Base-by-base conservation (phyloP, 441 rosid genomes). In the Pelargonium citronellum region DNA sequence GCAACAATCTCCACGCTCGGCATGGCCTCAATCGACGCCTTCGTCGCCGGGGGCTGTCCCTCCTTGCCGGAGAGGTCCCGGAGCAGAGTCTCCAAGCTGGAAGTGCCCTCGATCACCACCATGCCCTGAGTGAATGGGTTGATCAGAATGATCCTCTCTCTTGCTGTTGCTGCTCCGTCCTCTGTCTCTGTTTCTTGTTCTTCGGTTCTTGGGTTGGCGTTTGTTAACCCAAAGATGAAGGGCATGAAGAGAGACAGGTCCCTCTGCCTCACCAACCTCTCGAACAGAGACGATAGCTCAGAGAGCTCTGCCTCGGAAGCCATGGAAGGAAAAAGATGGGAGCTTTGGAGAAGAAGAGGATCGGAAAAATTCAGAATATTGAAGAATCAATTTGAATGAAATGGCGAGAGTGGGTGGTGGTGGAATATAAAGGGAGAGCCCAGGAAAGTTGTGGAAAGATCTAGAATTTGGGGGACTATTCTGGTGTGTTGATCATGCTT, bases 361-460 rank as follows among this genome's bases (percentile, higher is more conserved):
- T 22, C 1, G 17, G 10, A 7, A 44, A 44, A 4, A 13, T 13
- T 44, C 10, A 22, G 24, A 22, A 22, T 22, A 22, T 22, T 6
- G 61, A 1, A 55, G 61, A 17, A 8, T 16, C n/a, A 55, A 15
- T 55, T 22, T 4, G 61, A 17, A 4, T 57, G 62, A 17, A 57
- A 17, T 57, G 0, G 62, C 0, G 62, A 22, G 11, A 19, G 24
- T 57, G 62, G 62, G 62, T 17, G 7, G 62, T 57, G 62, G 62
- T 57, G 22, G 62, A 57, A 16, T 57, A 57, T 17, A 57, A 19
- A n/a, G 20, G 3, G 60, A 24, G 16, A 24, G 16, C 10, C 62
- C 16, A 11, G 11, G 87, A 82, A 85, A 76, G 72, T 43, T 67
- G 83, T 79, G 65, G 89, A 88, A 86, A 61, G 81, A 86, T 87